phyloP scores from a whole-genome alignment of 2,329 filamentous ascomycete species.

The Alternaria infectoria region DNA sequence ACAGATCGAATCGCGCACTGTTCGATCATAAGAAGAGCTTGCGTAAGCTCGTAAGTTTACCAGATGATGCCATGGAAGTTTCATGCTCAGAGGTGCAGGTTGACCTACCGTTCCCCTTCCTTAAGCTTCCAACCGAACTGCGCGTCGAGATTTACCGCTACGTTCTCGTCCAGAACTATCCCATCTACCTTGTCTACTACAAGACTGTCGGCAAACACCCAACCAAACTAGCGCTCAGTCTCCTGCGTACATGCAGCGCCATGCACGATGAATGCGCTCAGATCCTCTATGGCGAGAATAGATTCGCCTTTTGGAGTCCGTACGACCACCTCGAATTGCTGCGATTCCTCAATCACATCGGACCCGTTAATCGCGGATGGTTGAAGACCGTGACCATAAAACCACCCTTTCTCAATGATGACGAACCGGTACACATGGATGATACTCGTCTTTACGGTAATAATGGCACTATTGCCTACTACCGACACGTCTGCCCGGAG shows the following conservation, averaged over 20 bases:
- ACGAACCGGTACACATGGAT: no score
- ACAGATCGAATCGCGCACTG: neutral
- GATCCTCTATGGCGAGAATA: neutral
- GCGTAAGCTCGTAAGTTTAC: neutral
- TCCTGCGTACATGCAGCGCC: neutral
- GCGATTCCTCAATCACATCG: no score
- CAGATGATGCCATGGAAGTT: accelerated
- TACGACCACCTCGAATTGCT: no score
- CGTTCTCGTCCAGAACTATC: no score
- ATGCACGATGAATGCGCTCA: neutral
- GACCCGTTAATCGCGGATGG: no score
- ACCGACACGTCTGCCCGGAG: no score
- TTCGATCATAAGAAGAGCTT: neutral
- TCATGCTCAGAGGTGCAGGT: accelerated
- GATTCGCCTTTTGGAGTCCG: neutral
- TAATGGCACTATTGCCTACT: no score
- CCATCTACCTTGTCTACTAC: no score
- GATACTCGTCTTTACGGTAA: no score
- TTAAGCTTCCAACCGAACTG: neutral
- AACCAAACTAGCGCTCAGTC: neutral
- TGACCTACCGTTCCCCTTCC: neutral
- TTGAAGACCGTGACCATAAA: no score
- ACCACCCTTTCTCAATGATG: no score
- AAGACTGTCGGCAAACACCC: no score
- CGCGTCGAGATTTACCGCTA: neutral